Evolutionary conservation across 1,284 basidiomycete species (phyloP).

Genomic region (Vanrija humicola): DNA sequence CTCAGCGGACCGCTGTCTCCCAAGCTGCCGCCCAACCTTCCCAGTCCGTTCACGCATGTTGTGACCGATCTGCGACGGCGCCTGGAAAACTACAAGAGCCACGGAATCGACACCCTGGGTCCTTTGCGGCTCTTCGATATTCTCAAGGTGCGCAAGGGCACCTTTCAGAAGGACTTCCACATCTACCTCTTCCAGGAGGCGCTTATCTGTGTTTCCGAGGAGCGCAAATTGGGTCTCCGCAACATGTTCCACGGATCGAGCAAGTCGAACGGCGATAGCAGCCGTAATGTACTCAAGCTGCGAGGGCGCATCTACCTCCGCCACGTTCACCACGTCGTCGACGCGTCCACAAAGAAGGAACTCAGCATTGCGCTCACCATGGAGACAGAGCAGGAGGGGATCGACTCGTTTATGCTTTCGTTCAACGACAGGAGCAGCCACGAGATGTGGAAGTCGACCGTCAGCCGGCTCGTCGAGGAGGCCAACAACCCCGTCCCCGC

Average conservation of each 20-base stretch:
- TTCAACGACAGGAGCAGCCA: conserved; percentile 86
- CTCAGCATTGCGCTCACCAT: conserved; percentile 88
- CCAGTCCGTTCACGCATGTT: conserved; percentile 63
- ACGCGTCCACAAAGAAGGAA: conserved; percentile 70
- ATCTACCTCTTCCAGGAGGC: conserved; percentile 96
- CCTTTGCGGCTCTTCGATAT: conserved; percentile 86
- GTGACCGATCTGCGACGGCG: conserved; percentile 81
- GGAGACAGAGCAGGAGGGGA: conserved; percentile 70
- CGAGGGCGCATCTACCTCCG: conserved; percentile 92
- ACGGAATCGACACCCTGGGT: conserved; percentile 76
- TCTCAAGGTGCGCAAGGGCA: conserved; percentile 78
- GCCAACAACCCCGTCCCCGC: conserved; percentile 6
- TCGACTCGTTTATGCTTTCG: conserved; percentile 89
- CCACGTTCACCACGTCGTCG: conserved; percentile 81
- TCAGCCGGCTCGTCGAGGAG: conserved; percentile 63
- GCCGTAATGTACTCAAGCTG: conserved; percentile 64
- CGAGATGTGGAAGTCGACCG: conserved; percentile 78
- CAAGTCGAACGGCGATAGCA: background rate
- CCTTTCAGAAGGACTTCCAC: conserved; percentile 82
- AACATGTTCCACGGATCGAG: conserved; percentile 20
- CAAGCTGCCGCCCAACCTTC: conserved; percentile 10
- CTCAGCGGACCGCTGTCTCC: background rate
- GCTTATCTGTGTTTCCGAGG: conserved; percentile 92
- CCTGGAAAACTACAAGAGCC: conserved; percentile 91
- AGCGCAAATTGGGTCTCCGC: conserved; percentile 61